Evolutionary conservation across 108 stramenopile species (phyloP).

Genomic region (Pinguiococcus pyrenoidosus): DNA sequence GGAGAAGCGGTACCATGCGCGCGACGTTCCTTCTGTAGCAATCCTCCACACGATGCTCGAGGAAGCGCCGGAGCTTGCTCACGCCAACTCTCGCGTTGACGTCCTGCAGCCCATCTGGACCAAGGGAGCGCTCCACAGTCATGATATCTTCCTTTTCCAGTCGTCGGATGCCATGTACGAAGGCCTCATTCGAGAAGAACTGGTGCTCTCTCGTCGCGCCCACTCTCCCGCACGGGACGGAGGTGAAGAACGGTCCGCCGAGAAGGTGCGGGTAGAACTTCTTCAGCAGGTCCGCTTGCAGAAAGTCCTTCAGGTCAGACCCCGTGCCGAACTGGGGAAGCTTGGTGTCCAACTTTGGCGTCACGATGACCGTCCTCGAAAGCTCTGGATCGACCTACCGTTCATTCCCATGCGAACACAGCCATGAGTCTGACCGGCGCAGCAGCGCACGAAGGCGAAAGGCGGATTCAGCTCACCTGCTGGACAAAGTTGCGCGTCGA

Average conservation of each 20-base stretch:
- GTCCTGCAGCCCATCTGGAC: too few relatives aligned
- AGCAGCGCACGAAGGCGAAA: background rate
- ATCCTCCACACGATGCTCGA: slow-evolving; percentile 74
- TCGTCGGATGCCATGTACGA: too few relatives aligned
- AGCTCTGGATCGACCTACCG: slow-evolving; percentile 75
- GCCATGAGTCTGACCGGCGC: background rate
- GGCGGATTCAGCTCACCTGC: slow-evolving; percentile 7
- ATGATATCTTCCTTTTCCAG: too few relatives aligned
- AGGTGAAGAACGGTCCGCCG: slow-evolving; percentile 80
- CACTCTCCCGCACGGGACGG: slow-evolving; percentile 72
- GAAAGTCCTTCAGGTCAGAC: slow-evolving; percentile 62
- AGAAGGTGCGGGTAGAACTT: slow-evolving; percentile 62
- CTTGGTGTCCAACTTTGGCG: slow-evolving; percentile 68
- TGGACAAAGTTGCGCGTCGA: slow-evolving; percentile 50
- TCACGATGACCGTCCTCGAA: slow-evolving; percentile 74
- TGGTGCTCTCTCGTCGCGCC: slow-evolving; percentile 41
- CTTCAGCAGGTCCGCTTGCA: slow-evolving; percentile 37
- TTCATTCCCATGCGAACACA: too few relatives aligned
- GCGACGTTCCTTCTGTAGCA: slow-evolving; percentile 73
- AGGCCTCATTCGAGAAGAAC: slow-evolving; percentile 57
- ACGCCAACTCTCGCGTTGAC: slow-evolving; percentile 52
- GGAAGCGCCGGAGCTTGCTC: slow-evolving; percentile 56
- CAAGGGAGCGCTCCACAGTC: too few relatives aligned
- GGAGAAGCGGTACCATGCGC: slow-evolving; percentile 73
- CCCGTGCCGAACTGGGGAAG: slow-evolving; percentile 69